Percentiles rank a stretch among this genome's conserved stretches.
phyloP scores from a whole-genome alignment of 2,329 filamentous ascomycete genomes.

The Zalaria obscura region DNA sequence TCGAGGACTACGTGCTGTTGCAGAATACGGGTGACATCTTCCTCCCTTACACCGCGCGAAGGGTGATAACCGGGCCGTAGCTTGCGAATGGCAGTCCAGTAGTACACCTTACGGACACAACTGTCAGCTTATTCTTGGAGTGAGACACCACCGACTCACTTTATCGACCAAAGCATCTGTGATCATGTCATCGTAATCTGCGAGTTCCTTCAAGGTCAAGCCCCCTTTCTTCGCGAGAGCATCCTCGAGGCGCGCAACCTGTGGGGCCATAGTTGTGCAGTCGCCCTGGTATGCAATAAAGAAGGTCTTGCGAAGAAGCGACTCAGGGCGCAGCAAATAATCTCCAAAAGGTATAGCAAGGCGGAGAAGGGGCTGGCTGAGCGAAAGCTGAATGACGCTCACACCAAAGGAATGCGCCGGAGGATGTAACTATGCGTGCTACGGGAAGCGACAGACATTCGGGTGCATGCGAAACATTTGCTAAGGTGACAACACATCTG shows the following conservation, averaged over 20 bases:
- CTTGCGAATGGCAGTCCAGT: slow-evolving; percentile 93
- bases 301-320: too few relatives aligned
- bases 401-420: neutral
- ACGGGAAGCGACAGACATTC: neutral
- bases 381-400: neutral
- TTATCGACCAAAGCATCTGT: slow-evolving; percentile 93
- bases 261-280: slow-evolving; percentile 6
- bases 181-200: slow-evolving; percentile 86
- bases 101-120: slow-evolving; percentile 54
- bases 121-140: slow-evolving; percentile 6
- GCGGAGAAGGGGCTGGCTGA: neutral
- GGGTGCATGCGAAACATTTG: too few relatives aligned
- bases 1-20: slow-evolving; percentile 56
- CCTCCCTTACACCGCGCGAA: slow-evolving; percentile 61
- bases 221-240: slow-evolving; percentile 48
- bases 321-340: too few relatives aligned
- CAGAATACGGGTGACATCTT: slow-evolving; percentile 45
- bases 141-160: slow-evolving; percentile 40
- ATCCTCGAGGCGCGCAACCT: slow-evolving; percentile 24
- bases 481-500: too few relatives aligned
- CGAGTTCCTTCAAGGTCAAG: slow-evolving; percentile 74
- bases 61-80: slow-evolving; percentile 78
- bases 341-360: neutral
- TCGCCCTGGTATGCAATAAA: too few relatives aligned
- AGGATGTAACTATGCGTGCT: neutral